Base-by-base conservation (phyloP, 306 rosid species). In the Mimosa bimucronata region DNA sequence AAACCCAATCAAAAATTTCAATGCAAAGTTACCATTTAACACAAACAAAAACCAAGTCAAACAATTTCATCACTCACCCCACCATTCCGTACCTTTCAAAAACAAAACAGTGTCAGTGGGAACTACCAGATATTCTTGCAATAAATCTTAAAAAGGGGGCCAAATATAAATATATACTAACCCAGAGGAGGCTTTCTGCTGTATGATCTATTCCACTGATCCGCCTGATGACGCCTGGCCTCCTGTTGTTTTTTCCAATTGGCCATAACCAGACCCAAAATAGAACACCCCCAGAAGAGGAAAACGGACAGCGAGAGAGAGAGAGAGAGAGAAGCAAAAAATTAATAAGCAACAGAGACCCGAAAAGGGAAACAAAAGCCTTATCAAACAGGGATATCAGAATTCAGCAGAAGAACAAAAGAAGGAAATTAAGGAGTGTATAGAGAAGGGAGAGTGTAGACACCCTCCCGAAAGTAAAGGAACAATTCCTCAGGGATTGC, bases 151-250 rank as follows among this genome's bases (percentile, higher is more conserved):
- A 78, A 46, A 65, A 0, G 64, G 76, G 26, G 3, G 30, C 19
- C 21, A 23, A 79, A 31, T 7, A 18, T n/a, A 53, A n/a, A 18
- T 53, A 53, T n/a, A 53, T 0, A 81, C 83, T 73, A 64, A 92
- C 98, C 90, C 42, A 82, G 76, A 64, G 93, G 91, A 12, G 94
- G 92, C 70, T 68, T 88, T 81, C 94, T 79, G 83, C 14, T 38
- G 42, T 78, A 77, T 44, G 88, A 79, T 15, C 87, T 80, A 62
- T 79, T 23, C 80, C 78, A 77, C 45, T 81, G 88, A 79, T 69
- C 79, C 70, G 80, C 79, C 37, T 87, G 91, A 77, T 84, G 78
- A 85, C 46, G 78, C 84, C 46, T 71, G 66, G 44, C 82, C 34
- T 85, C 86, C 26, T 82, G 83, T 48, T 88, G 89, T 60, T 88